phyloP scores from a whole-genome alignment of 345 rosid species.

The Eucalyptus coolabah region DNA sequence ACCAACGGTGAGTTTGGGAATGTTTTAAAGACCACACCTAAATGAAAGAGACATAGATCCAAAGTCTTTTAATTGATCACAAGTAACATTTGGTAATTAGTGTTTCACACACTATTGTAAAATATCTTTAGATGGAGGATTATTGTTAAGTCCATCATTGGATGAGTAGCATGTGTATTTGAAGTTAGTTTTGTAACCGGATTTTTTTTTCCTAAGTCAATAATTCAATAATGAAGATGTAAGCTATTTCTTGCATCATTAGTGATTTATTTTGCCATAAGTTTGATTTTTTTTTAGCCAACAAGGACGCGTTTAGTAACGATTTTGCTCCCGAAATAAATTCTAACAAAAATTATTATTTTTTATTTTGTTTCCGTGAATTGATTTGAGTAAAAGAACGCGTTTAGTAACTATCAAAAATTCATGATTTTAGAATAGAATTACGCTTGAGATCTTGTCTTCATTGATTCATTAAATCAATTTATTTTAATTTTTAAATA shows the following conservation, averaged over 20 bases:
- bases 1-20: neutral
- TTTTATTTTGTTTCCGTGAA: rapidly evolving
- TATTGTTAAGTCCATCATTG: neutral
- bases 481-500: too few relatives aligned
- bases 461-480: too few relatives aligned
- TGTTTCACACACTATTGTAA: neutral
- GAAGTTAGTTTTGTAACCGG: neutral
- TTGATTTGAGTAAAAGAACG: too few relatives aligned
- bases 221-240: neutral
- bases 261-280: neutral
- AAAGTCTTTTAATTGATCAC: neutral
- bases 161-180: neutral
- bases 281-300: neutral
- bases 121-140: neutral
- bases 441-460: too few relatives aligned
- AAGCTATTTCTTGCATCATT: neutral
- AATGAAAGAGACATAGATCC: neutral
- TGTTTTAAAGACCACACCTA: neutral
- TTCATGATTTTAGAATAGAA: rapidly evolving
- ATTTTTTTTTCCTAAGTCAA: neutral
- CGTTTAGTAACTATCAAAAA: rapidly evolving
- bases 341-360: too few relatives aligned
- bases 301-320: neutral
- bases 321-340: too few relatives aligned
- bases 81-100: neutral